Evolutionary conservation across 2,329 filamentous ascomycete genomes (phyloP), one percentile per base, ranked within the genome.

Genomic region (Xylaria sp.): DNA sequence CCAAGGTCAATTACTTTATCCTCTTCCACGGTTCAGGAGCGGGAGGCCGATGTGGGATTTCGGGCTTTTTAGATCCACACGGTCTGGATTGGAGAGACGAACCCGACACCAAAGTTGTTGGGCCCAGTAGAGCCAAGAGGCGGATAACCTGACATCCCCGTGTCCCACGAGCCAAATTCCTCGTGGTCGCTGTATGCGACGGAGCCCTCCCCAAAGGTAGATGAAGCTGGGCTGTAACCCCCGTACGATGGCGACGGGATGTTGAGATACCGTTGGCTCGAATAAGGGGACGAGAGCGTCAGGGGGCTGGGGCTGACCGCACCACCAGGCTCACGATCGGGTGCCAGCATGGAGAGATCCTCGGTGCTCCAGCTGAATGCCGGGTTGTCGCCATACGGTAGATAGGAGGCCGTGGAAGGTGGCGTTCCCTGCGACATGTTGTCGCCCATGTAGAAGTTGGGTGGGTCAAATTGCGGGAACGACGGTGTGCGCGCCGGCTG

Each of bases 301-400:
- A 85, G 66, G 16, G 83, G 81, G 67, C 79, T 85, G 63, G 83
- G 81, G 67, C 79, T 85, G 63, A 80, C 74, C 40, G 79, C 77
- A 41, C 73, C 76, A 41, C 71, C 71, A 11, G 77, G 76, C 17
- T 76, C 72, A 20, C 76, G 70, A 52, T 81, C 76, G 7, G 77
- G 73, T 56, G 78, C 76, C 63, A 85, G 73, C 63, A 83, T 74
- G 22, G 83, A 81, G 67, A 87, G 74, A 60, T 85, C 81, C 67
- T 87, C 84, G 48, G 82, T 78, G 69, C 84, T 86, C 75, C 86
- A 87, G 72, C 78, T 85, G 70, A 87, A 86, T 20, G 80, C 75
- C 16, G 81, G 78, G 62, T 81, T 85, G 41, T 74, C 66, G 37
- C 78, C 75, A 52, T 85, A 86, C 1, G 79, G 76, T 63, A 80